A percentile compares a stretch with the other conserved stretches of the same genome.
These are phyloP conservation scores for Hepatocystis sp. DNA, from an alignment of 169 alveolate genomes.

Conservation along the genomic window DNA sequence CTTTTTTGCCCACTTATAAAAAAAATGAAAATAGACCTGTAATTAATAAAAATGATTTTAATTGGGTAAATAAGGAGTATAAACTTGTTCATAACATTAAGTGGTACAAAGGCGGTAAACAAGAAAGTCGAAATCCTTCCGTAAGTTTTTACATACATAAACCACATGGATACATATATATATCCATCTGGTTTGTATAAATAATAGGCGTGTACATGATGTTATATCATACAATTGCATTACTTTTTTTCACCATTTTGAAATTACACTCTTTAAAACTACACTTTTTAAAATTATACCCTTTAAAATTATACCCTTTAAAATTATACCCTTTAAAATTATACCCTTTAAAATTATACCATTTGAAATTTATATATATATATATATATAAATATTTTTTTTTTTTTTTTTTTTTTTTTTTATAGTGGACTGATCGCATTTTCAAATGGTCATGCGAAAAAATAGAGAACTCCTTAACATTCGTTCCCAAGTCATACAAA, in stretches of 20 bases:
- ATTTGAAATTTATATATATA: no score
- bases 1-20: conserved; percentile 88
- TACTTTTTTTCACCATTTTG: no score
- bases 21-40: conserved; percentile 86
- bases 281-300: no score
- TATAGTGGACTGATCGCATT: conserved; percentile 86
- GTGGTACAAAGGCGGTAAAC: conserved; percentile 88
- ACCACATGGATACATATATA: neutral
- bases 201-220: no score
- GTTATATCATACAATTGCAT: no score
- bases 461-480: conserved; percentile 77
- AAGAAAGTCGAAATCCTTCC: conserved; percentile 86
- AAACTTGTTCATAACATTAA: conserved; percentile 81
- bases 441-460: conserved; percentile 84
- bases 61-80: conserved; percentile 87
- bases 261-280: no score
- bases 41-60: conserved; percentile 69
- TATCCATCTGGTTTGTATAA: neutral
- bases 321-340: no score
- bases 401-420: neutral
- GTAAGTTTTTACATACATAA: conserved; percentile 15
- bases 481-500: conserved; percentile 79
- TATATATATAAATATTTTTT: no score
- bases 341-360: no score
- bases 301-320: no score